Base-by-base conservation (phyloP, 2,329 filamentous ascomycete species). In the Ceratocystis papillata region DNA sequence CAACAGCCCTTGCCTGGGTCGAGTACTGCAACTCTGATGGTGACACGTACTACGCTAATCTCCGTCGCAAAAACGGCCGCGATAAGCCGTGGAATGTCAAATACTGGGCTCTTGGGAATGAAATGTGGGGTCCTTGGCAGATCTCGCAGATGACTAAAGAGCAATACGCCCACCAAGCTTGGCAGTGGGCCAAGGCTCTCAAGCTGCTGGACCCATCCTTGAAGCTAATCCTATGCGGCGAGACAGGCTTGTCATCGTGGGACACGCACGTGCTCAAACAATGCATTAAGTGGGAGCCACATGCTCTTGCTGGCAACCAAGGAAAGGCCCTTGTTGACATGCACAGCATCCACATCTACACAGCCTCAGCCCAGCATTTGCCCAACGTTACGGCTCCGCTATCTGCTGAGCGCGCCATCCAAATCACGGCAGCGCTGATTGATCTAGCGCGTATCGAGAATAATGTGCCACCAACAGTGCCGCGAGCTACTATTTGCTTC, bases 41-140 rank as follows among this genome's bases (percentile, higher is more conserved):
- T 65, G 82, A 92, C 75, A 92, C 87, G 8, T 82, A 93, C 78
- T 94, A 90, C 73, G 89, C 89, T 69, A 92, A 93, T 73, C 79
- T 92, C 62, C 84, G 90, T 41, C 82, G 89, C 12, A 80, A 87
- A 71, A 87, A 94, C 75, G 89, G 89, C 10, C 85, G 83, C 41
- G 80, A 86, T 66, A 83, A 90, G 76, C 90, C 89, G 3, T 93
- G 93, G 76, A 86, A 86, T 67, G 75, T 92, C 71, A 90, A 89
- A 76, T 93, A 92, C 79, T 94, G 89, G 89, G 88, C 88, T 1
- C 81, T 94, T 30, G 89, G 89, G 8, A 94, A 94, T 75, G 85
- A 88, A 73, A 79, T 81, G 74, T 87, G 82, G 81, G 85, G 85
- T 3, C 81, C 83, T 20, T 87, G 80, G 80, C 85, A 88, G 74